Evolutionary conservation across 1,284 basidiomycete genomes (phyloP).

Genomic region (Leccinum pseudoinsigne): DNA sequence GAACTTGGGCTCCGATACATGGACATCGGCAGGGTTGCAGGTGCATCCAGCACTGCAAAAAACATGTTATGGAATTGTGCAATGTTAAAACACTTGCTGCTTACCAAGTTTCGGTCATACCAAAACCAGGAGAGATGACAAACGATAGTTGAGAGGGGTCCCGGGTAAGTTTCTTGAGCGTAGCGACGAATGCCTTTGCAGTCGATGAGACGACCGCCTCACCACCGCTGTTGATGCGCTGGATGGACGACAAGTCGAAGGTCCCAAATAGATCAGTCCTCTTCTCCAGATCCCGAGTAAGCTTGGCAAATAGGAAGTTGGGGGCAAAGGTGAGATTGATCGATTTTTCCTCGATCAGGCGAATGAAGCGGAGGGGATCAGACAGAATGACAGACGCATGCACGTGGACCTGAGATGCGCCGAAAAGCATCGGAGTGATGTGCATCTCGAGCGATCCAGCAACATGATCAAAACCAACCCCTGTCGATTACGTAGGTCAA

Average conservation of each 20-base stretch:
- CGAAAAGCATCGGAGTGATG: slow-evolving; percentile 24
- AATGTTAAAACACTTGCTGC: background rate
- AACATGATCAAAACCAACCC: slow-evolving; percentile 40
- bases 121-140: slow-evolving; percentile 39
- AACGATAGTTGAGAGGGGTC: slow-evolving; percentile 20
- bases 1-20: slow-evolving; percentile 12
- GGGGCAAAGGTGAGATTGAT: slow-evolving; percentile 38
- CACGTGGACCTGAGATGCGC: slow-evolving; percentile 31
- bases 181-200: slow-evolving; percentile 35
- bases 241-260: slow-evolving; percentile 36
- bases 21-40: slow-evolving; percentile 25
- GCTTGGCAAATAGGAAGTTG: slow-evolving; percentile 43
- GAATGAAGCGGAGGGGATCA: slow-evolving; percentile 23
- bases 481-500: slow-evolving; percentile 11
- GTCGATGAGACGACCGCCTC: slow-evolving; percentile 41
- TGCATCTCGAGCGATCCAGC: slow-evolving; percentile 37
- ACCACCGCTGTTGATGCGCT: slow-evolving; percentile 35
- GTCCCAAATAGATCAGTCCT: slow-evolving; percentile 20
- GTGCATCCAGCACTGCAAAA: slow-evolving; percentile 33
- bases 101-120: slow-evolving; percentile 42
- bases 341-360: slow-evolving; percentile 26
- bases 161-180: slow-evolving; percentile 28
- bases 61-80: background rate
- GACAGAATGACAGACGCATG: slow-evolving; percentile 29
- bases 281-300: slow-evolving; percentile 33